Evolutionary conservation across 805 yeast species (phyloP).

Genomic region (Geotrichum ghanense): DNA sequence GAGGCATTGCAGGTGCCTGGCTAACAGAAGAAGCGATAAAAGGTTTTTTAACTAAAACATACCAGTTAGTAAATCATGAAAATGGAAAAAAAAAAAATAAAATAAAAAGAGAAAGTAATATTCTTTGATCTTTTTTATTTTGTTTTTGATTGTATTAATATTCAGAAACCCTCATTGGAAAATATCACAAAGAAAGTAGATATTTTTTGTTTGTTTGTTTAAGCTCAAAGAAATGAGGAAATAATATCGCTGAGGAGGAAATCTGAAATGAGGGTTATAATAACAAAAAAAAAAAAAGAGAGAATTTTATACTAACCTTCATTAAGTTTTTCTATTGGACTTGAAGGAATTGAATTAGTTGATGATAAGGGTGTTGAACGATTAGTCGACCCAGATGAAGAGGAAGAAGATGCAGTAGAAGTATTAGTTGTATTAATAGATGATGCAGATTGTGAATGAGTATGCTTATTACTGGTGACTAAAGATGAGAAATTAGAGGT

Average conservation of each 20-base stretch:
- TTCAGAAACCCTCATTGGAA: too few relatives aligned
- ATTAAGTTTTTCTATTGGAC: not conserved
- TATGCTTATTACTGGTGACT: not conserved
- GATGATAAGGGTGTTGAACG: slow-evolving; percentile 11
- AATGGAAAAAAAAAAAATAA: too few relatives aligned
- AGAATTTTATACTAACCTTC: not conserved
- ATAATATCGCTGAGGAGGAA: too few relatives aligned
- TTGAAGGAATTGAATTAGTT: slow-evolving; percentile 5
- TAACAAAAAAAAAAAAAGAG: too few relatives aligned
- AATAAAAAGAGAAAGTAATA: too few relatives aligned
- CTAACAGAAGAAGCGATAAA: slow-evolving; percentile 1
- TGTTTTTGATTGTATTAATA: too few relatives aligned
- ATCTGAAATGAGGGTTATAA: slow-evolving; percentile 1
- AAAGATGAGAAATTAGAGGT: not conserved
- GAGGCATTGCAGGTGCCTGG: slow-evolving; percentile 5
- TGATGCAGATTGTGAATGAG: slow-evolving; percentile 4
- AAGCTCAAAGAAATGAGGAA: not conserved
- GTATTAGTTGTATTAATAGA: slow-evolving; percentile 3
- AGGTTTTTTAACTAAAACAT: slow-evolving; percentile 1
- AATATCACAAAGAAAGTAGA: too few relatives aligned
- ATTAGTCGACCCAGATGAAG: slow-evolving; percentile 9
- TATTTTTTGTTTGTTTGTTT: too few relatives aligned
- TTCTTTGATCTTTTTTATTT: too few relatives aligned
- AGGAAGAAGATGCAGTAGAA: slow-evolving; percentile 9
- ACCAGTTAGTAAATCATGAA: too few relatives aligned